These are phyloP conservation scores for Triticum aestivum DNA, from an alignment of 176 grass and related monocot species.

Conservation along the genomic window IWGSC_CS_RefSeq_v2.1 NC_057804.1:19093707-19094206, in stretches of 20 bases:
- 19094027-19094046: background rate
- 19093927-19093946: background rate
- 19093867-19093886: background rate
- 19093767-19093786: background rate
- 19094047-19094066: background rate
- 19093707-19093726: background rate
- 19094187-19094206: background rate
- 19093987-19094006: background rate
- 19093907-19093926: background rate
- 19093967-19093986: background rate
- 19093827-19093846: background rate
- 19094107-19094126: background rate
- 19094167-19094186: background rate
- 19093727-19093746: background rate
- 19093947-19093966: background rate
- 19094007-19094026: background rate
- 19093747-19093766: background rate
- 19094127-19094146: background rate
- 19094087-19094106: background rate
- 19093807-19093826: background rate
- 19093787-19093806: background rate
- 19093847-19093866: background rate
- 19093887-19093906: background rate
- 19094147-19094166: slow-evolving; percentile 1
- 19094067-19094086: background rate